A percentile compares a stretch with the other conserved stretches of the same genome.
phyloP scores from a whole-genome alignment of 1,139 yeast species.

The Candida frijolesensis region DNA sequence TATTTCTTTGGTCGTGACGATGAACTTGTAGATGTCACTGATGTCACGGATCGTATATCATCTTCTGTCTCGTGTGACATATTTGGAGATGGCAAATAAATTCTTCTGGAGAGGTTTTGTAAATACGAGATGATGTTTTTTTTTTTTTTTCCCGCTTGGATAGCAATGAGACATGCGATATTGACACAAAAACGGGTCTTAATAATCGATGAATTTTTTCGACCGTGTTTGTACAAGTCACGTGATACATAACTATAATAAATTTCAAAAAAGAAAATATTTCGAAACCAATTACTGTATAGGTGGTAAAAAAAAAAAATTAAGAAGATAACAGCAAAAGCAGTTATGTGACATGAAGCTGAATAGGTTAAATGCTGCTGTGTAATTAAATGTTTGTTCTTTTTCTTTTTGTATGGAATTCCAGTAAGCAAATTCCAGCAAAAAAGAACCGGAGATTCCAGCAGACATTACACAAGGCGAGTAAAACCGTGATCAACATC shows the following conservation, averaged over 20 bases:
- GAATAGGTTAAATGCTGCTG: no score
- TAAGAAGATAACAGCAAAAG: no score
- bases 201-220: neutral
- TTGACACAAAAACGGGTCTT: neutral
- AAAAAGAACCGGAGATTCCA: no score
- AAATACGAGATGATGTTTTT: neutral
- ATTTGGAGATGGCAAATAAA: neutral
- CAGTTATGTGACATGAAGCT: no score
- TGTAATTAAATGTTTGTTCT: no score
- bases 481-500: no score
- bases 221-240: neutral
- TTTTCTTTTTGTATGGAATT: no score
- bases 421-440: no score
- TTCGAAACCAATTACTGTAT: no score
- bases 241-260: neutral
- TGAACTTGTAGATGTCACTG: constrained; percentile 15
- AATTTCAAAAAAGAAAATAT: no score
- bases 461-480: no score
- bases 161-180: neutral
- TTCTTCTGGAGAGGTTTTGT: neutral
- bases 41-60: constrained; percentile 11
- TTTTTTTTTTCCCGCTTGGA: constrained; percentile 7
- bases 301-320: no score
- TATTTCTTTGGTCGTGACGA: constrained; percentile 59
- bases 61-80: constrained; percentile 7